phyloP scores from a whole-genome alignment of 345 rosid species.

The Nasturtium officinale region DNA sequence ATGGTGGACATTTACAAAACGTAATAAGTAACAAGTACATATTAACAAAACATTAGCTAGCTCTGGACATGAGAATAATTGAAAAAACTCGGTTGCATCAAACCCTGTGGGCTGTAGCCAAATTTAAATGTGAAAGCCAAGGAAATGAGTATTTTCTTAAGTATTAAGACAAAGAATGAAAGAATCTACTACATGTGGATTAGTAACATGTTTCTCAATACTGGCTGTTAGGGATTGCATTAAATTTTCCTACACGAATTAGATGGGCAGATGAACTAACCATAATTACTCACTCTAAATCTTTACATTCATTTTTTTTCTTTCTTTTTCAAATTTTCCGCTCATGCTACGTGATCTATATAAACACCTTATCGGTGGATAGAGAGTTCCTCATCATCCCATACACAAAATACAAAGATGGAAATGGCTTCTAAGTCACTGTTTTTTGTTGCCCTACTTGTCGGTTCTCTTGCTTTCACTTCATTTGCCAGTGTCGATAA shows the following conservation, averaged over 20 bases:
- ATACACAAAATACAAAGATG: conserved; percentile 31
- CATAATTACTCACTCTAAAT: conserved; percentile 22
- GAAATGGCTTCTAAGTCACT: conserved; percentile 44
- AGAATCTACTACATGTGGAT: conserved; percentile 43
- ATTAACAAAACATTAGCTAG: conserved; percentile 1
- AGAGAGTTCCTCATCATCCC: conserved; percentile 33
- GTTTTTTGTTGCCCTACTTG: conserved; percentile 42
- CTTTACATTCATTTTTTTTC: not conserved
- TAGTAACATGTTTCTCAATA: conserved; percentile 36
- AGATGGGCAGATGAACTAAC: conserved; percentile 42
- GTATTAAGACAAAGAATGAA: conserved; percentile 22
- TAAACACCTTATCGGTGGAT: conserved; percentile 29
- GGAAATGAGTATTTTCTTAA: conserved; percentile 26
- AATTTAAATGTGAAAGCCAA: conserved; percentile 23
- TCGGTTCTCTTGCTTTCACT: conserved; percentile 41
- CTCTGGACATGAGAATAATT: not conserved
- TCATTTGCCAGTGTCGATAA: conserved; percentile 39
- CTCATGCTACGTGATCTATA: conserved; percentile 30
- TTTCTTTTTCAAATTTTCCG: conserved; percentile 2
- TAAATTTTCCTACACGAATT: conserved; percentile 41
- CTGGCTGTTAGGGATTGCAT: conserved; percentile 38
- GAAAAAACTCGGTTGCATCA: not conserved
- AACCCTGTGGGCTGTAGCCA: not conserved
- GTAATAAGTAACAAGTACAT: conserved; percentile 1
- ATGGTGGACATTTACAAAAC: conserved; percentile 1